phyloP scores from a whole-genome alignment of 2,329 filamentous ascomycete genomes.

The Cylindrodendrum hubeiense region DNA sequence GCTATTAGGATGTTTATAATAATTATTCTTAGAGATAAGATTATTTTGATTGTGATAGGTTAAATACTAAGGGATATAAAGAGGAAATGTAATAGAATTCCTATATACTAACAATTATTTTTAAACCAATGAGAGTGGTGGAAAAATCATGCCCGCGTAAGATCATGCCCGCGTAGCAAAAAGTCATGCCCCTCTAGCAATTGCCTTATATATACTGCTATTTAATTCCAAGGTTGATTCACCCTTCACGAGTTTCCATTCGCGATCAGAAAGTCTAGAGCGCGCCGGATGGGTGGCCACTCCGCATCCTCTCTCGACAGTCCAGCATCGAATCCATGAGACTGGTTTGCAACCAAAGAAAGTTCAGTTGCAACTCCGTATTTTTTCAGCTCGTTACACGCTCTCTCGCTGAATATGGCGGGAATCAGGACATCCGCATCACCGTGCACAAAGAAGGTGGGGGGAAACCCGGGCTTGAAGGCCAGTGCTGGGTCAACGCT shows the following conservation, averaged over 20 bases:
- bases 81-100: too few species aligned
- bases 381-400: not conserved
- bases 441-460: conserved; percentile 12
- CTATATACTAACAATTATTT: too few species aligned
- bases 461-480: conserved; percentile 7
- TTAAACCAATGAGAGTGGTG: too few species aligned
- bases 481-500: conserved; percentile 1
- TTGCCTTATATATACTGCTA: too few species aligned
- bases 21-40: too few species aligned
- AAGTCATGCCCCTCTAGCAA: too few species aligned
- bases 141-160: too few species aligned
- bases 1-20: too few species aligned
- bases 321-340: conserved; percentile 11
- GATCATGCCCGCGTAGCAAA: too few species aligned
- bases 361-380: conserved; percentile 5
- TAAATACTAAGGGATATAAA: too few species aligned
- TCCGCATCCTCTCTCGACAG: not conserved
- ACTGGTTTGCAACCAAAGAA: not conserved
- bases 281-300: not conserved
- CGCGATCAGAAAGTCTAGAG: not conserved
- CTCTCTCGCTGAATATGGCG: not conserved
- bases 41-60: too few species aligned
- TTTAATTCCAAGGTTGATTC: not conserved
- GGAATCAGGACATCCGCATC: not conserved
- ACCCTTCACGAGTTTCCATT: not conserved